A percentile compares a stretch with the other conserved stretches of the same genome.
Conservation (phyloP, 2,329 filamentous ascomycete genomes). For the Aspergillus phoenicis region DNA sequence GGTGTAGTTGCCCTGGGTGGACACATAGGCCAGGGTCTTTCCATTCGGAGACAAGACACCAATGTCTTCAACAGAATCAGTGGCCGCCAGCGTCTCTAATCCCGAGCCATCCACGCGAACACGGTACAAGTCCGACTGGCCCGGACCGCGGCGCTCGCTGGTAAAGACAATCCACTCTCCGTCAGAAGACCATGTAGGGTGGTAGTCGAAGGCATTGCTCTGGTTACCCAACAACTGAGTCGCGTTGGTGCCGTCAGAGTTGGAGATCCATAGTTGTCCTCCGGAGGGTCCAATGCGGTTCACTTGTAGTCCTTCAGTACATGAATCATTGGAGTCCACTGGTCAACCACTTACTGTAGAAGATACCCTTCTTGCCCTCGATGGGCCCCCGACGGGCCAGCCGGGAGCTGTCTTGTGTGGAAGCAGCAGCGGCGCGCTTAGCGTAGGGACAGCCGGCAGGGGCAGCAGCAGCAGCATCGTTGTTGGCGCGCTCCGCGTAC, state of each 20-base stretch:
- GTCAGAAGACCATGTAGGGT: constrained; percentile 1
- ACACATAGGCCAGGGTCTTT: constrained; percentile 44
- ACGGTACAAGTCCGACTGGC: constrained; percentile 21
- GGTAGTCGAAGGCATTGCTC: constrained; percentile 6
- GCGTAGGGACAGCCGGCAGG: constrained; percentile 5
- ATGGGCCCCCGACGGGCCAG: background rate
- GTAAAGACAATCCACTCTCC: constrained; percentile 8
- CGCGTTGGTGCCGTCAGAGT: constrained; percentile 6
- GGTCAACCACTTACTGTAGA: background rate
- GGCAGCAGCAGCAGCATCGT: background rate
- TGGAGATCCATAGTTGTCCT: constrained; percentile 4
- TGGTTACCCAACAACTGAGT: constrained; percentile 4
- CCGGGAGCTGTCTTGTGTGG: background rate
- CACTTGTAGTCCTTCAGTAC: background rate
- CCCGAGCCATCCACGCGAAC: constrained; percentile 39
- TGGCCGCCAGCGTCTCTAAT: constrained; percentile 37
- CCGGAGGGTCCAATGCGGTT: constrained; percentile 10
- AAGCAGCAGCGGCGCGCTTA: background rate
- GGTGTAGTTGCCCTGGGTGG: constrained; percentile 38
- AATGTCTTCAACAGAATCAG: constrained; percentile 42
- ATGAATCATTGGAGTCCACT: background rate
- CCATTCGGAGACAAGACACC: constrained; percentile 44
- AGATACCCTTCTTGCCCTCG: constrained; percentile 8
- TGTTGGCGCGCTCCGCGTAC: constrained; percentile 1
- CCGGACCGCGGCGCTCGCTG: constrained; percentile 7